A percentile compares a stretch with the other conserved stretches of the same genome.
Evolutionary conservation across 1,284 basidiomycete species (phyloP).

Genomic region (Fomitopsis betulina): DNA sequence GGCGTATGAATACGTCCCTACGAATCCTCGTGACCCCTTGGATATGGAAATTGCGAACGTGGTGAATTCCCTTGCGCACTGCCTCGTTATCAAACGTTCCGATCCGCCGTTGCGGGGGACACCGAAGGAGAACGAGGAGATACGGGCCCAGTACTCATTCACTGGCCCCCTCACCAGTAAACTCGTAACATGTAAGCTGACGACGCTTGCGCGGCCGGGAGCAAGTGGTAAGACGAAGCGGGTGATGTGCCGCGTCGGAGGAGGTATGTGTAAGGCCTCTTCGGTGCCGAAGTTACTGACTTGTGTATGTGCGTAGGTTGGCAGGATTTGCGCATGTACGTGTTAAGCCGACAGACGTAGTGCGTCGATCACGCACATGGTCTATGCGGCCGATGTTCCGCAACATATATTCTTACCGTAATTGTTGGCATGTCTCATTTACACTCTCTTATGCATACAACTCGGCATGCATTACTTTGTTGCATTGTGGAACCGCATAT

Average conservation of each 20-base stretch:
- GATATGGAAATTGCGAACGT: constrained; percentile 75
- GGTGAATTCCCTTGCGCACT: constrained; percentile 73
- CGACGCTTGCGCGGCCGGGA: constrained; percentile 62
- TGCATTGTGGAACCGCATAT: not conserved
- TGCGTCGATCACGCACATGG: not conserved
- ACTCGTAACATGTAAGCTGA: constrained; percentile 75
- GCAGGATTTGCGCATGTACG: constrained; percentile 81
- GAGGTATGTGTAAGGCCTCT: constrained; percentile 46
- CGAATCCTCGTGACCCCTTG: constrained; percentile 72
- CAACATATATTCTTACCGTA: constrained; percentile 13
- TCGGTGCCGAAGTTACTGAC: not conserved
- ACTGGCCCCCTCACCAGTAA: constrained; percentile 67
- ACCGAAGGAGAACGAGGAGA: constrained; percentile 72
- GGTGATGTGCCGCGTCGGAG: constrained; percentile 83
- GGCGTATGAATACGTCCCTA: constrained; percentile 61
- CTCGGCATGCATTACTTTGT: not conserved
- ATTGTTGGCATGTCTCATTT: constrained; percentile 19
- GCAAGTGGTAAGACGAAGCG: constrained; percentile 65
- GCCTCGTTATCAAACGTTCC: constrained; percentile 71
- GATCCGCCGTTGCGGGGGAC: constrained; percentile 66
- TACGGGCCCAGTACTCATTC: constrained; percentile 80
- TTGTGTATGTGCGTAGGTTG: constrained; percentile 50
- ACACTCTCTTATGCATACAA: constrained; percentile 21
- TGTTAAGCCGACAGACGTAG: constrained; percentile 55
- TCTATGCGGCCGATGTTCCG: constrained; percentile 9